phyloP scores from a whole-genome alignment of 164 flowering plant species.

The Santalum album region DNA sequence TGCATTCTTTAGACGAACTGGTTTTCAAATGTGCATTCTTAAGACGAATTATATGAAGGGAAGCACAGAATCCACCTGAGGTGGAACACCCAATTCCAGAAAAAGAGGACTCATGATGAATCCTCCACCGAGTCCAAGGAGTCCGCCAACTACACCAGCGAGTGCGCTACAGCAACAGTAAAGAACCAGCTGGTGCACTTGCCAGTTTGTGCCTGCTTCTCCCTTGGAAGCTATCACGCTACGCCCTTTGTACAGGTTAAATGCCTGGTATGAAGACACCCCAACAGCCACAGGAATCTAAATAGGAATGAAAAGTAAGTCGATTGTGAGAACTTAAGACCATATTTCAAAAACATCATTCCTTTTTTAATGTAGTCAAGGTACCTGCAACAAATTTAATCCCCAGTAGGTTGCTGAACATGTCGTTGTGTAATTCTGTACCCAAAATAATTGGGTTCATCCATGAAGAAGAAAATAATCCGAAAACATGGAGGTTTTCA shows the following conservation, averaged over 20 bases:
- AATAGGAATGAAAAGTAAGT: neutral
- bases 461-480: no score
- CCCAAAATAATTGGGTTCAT: neutral
- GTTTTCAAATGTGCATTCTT: no score
- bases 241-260: slow-evolving; percentile 17
- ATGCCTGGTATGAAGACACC: slow-evolving; percentile 14
- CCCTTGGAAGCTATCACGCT: slow-evolving; percentile 20
- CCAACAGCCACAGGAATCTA: slow-evolving; percentile 15
- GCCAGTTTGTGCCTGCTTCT: slow-evolving; percentile 11
- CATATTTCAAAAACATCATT: no score
- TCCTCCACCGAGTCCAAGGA: slow-evolving; percentile 21
- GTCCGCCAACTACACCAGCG: slow-evolving; percentile 22
- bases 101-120: slow-evolving; percentile 20
- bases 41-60: no score
- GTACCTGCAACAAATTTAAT: slow-evolving; percentile 22
- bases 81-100: slow-evolving; percentile 22
- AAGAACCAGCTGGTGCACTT: slow-evolving; percentile 15
- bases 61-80: slow-evolving; percentile 12
- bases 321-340: neutral
- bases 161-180: slow-evolving; percentile 13
- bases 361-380: neutral
- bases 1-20: no score
- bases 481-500: no score
- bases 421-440: slow-evolving; percentile 17
- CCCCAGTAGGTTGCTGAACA: slow-evolving; percentile 20